Evolutionary conservation across 768 basidiomycete genomes (phyloP).

Genomic region (Omphalotus guepiniiformis): DNA sequence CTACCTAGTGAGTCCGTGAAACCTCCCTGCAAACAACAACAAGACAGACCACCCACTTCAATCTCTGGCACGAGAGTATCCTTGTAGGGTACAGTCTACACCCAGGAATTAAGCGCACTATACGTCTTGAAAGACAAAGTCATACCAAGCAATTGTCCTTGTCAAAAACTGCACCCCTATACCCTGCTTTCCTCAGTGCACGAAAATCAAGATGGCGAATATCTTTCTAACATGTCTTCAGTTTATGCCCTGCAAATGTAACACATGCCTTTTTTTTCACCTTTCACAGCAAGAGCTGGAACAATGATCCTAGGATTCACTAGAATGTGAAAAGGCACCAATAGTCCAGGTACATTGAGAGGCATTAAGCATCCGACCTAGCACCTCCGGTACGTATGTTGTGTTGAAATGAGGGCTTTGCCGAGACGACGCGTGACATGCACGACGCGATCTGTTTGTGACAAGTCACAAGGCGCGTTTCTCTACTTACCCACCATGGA

Average conservation of each 20-base stretch:
- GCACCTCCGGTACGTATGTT: no score
- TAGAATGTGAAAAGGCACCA: conserved; percentile 68
- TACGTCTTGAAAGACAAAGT: not conserved
- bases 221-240: conserved; percentile 53
- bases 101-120: not conserved
- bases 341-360: conserved; percentile 65
- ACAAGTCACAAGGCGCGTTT: no score
- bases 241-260: no score
- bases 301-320: conserved; percentile 63
- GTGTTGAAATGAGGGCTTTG: no score
- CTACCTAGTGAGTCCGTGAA: conserved; percentile 37
- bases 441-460: no score
- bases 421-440: no score
- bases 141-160: conserved; percentile 95
- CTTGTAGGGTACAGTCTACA: conserved; percentile 76
- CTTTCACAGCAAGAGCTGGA: conserved; percentile 63
- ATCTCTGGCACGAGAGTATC: conserved; percentile 78
- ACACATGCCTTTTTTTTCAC: no score
- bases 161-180: conserved; percentile 90
- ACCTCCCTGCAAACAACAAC: not conserved
- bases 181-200: conserved; percentile 69
- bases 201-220: conserved; percentile 81
- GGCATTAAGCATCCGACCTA: conserved; percentile 69
- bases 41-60: conserved; percentile 49
- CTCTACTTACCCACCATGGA: no score